Base-by-base conservation (phyloP, 2,329 filamentous ascomycete genomes). In the Cytospora chrysosperma region DNA sequence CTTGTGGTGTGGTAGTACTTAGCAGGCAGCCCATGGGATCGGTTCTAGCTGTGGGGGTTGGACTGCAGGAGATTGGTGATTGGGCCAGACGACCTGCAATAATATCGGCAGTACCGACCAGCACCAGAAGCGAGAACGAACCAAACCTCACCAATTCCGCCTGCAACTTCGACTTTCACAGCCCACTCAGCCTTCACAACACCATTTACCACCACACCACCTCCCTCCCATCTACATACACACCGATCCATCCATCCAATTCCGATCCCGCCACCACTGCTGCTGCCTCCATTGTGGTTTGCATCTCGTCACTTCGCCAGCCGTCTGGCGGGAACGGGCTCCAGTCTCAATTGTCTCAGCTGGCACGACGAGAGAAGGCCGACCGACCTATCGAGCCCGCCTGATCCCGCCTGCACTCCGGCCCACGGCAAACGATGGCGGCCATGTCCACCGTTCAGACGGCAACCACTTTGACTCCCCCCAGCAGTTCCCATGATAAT, bases 401-500 rank as follows among this genome's bases (percentile, higher is more conserved):
- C 58, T 61, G 47, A 61, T 61, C 24, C 52, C 58, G 52, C 51
- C 50, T 57, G 59, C 54, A 62, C 28, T n/a, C 37, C 27, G 53
- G n/a, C 54, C 17, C n/a, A 43, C 54, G 65, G 68, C 67, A 65
- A 68, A 58, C 70, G 67, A 85, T 85, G 83, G 79, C 83, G 70
- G 78, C 81, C 71, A 79, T 85, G 73, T 82, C 83, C 68, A 75
- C 81, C 68, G 76, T 76, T 68, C 78, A 79, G 66, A 78, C 79
- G 67, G 76, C 80, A 58, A 76, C 80, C 65, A 77, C 80, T 53
- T 74, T 85, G 65, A 80, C 78, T 66, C 79, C 81, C 63, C 77
- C 82, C 19, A 77, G 76, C 67, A 83, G 79, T 70, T 79, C 78
- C 61, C 78, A 85, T 70, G 82, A 77, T 56, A 76, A 81, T 53